Evolutionary conservation across 768 basidiomycete species (phyloP).

Genomic region (Tricholoma sp.): DNA sequence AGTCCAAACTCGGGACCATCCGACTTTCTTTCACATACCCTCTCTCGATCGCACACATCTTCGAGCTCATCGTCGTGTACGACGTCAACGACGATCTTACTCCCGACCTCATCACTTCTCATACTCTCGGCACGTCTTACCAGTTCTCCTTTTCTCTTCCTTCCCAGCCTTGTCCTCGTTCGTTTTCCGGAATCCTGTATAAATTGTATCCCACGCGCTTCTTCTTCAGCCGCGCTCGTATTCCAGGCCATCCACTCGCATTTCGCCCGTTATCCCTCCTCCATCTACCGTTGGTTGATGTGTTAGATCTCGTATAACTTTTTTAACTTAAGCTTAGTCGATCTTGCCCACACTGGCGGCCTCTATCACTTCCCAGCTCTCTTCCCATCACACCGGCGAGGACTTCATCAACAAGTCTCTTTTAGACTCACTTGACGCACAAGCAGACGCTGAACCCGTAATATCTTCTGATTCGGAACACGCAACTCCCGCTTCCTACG

Average conservation of each 20-base stretch:
- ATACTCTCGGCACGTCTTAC: slow-evolving; percentile 8
- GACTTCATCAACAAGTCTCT: slow-evolving; percentile 84
- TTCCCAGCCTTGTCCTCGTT: slow-evolving; percentile 13
- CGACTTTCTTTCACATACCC: slow-evolving; percentile 46
- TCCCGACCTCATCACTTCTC: slow-evolving; percentile 16
- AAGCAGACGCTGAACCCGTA: slow-evolving; percentile 74
- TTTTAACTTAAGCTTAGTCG: slow-evolving; percentile 11
- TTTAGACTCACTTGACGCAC: slow-evolving; percentile 76
- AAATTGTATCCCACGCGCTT: slow-evolving; percentile 19
- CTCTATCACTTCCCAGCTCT: slow-evolving; percentile 32
- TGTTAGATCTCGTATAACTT: slow-evolving; percentile 17
- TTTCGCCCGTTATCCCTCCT: slow-evolving; percentile 10
- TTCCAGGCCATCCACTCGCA: slow-evolving; percentile 6
- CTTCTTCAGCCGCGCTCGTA: slow-evolving; percentile 11
- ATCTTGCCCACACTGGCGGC: slow-evolving; percentile 48
- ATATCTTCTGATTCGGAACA: slow-evolving; percentile 48
- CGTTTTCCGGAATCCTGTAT: slow-evolving; percentile 11
- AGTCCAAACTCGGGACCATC: slow-evolving; percentile 39
- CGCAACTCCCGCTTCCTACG: slow-evolving; percentile 41
- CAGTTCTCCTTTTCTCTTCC: slow-evolving; percentile 5
- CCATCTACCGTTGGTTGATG: slow-evolving; percentile 25
- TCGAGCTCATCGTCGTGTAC: slow-evolving; percentile 26
- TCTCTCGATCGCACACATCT: slow-evolving; percentile 40
- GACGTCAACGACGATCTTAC: slow-evolving; percentile 17
- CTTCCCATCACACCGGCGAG: slow-evolving; percentile 55